These are phyloP conservation scores for Pelargonium fulgidum DNA, from an alignment of 441 rosid species.

Conservation along the genomic window DNA sequence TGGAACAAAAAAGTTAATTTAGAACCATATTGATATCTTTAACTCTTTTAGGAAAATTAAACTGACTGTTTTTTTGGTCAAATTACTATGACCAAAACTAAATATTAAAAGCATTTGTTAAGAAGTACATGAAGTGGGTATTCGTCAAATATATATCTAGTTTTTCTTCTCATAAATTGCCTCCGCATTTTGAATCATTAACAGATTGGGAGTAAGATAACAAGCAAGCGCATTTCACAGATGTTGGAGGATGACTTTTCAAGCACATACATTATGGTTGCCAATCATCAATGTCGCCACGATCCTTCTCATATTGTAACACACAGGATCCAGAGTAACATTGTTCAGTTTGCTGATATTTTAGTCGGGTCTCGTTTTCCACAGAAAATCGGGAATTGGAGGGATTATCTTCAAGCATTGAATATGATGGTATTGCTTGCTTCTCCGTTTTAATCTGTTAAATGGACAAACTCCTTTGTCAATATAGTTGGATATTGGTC, in stretches of 20 bases:
- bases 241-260: slow-evolving; percentile 74
- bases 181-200: slow-evolving; percentile 18
- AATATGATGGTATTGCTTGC: slow-evolving; percentile 50
- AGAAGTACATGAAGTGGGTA: too few relatives aligned
- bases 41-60: too few relatives aligned
- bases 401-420: slow-evolving; percentile 43
- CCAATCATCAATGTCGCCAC: slow-evolving; percentile 76
- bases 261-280: slow-evolving; percentile 68
- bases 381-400: slow-evolving; percentile 40
- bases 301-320: slow-evolving; percentile 94
- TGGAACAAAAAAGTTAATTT: neutral
- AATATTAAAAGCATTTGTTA: too few relatives aligned
- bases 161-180: slow-evolving; percentile 20
- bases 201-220: slow-evolving; percentile 89
- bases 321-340: slow-evolving; percentile 77
- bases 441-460: neutral
- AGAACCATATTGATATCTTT: neutral
- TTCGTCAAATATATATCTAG: neutral
- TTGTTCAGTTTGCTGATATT: slow-evolving; percentile 53
- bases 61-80: too few relatives aligned
- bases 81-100: too few relatives aligned
- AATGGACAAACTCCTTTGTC: slow-evolving; percentile 1
- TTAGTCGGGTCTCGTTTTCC: slow-evolving; percentile 45
- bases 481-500: neutral
- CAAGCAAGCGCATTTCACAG: slow-evolving; percentile 76